These are phyloP conservation scores for Diaporthe ilicicola DNA, from an alignment of 2,329 filamentous ascomycete species.

Conservation along the genomic window DNA sequence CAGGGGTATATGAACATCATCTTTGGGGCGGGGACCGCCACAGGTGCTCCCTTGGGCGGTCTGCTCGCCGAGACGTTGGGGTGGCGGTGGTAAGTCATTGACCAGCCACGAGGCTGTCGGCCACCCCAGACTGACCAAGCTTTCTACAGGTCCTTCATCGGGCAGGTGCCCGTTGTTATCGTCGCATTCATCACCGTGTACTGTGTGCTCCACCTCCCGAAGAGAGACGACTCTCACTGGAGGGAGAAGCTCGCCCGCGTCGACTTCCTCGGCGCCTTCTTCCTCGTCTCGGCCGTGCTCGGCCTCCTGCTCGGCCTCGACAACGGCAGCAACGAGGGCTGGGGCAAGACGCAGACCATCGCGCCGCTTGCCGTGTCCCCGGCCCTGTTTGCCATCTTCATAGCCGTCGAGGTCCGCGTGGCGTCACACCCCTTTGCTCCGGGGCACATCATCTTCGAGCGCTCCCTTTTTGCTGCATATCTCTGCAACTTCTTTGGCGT, in stretches of 20 bases:
- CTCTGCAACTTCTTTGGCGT: constrained; percentile 77
- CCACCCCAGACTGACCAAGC: constrained; percentile 25
- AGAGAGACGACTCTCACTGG: constrained; percentile 67
- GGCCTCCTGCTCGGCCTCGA: constrained; percentile 75
- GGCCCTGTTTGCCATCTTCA: constrained; percentile 70
- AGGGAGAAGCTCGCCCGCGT: constrained; percentile 57
- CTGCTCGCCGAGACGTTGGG: constrained; percentile 76
- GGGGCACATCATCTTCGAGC: constrained; percentile 75
- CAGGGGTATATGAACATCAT: constrained; percentile 79
- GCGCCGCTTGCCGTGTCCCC: constrained; percentile 63
- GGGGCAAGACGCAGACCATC: constrained; percentile 67
- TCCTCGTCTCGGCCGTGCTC: constrained; percentile 44
- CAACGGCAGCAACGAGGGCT: constrained; percentile 75
- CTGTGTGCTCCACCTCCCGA: constrained; percentile 69
- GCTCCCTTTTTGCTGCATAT: constrained; percentile 72
- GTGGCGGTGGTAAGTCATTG: constrained; percentile 71
- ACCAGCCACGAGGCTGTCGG: not conserved
- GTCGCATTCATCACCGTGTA: constrained; percentile 71
- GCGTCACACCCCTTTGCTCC: constrained; percentile 79
- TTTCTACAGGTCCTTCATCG: constrained; percentile 69
- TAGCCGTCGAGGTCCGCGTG: constrained; percentile 73
- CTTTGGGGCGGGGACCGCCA: constrained; percentile 72
- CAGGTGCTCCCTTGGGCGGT: constrained; percentile 76
- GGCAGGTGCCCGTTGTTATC: constrained; percentile 74
- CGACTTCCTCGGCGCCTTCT: constrained; percentile 38